Conservation (phyloP, 768 basidiomycete genomes). For the Boletus pseudo-olivaceus region DNA sequence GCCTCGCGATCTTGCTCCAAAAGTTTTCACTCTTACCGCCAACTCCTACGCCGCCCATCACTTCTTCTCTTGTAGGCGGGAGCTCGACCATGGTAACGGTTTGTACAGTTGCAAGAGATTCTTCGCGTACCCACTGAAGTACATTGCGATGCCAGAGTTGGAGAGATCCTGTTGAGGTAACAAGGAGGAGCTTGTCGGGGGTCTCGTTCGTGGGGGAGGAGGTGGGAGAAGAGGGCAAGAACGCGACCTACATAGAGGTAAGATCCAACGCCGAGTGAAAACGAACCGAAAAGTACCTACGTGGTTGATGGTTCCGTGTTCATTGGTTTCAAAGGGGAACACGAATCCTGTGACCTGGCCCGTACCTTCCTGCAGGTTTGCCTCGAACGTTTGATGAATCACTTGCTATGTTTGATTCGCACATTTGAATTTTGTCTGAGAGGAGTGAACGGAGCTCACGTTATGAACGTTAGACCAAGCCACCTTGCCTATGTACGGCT, state of each 20-base stretch:
- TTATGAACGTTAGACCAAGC: conserved; percentile 59
- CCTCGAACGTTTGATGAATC: conserved; percentile 49
- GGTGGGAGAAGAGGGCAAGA: conserved; percentile 44
- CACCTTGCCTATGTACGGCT: conserved; percentile 56
- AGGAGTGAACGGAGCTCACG: conserved; percentile 38
- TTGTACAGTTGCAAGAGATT: conserved; percentile 62
- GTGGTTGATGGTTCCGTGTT: conserved; percentile 66
- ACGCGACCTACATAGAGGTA: conserved; percentile 39
- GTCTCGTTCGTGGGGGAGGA: conserved; percentile 35
- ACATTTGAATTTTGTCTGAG: background rate
- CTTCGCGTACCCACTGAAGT: conserved; percentile 77
- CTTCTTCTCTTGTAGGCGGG: conserved; percentile 47
- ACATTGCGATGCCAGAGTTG: conserved; percentile 67
- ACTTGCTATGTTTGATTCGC: conserved; percentile 41
- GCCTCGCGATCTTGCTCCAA: conserved; percentile 48
- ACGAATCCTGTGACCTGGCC: conserved; percentile 49
- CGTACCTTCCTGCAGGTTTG: conserved; percentile 43
- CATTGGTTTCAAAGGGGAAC: conserved; percentile 62
- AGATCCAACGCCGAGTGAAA: background rate
- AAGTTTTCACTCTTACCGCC: conserved; percentile 41
- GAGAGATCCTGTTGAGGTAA: conserved; percentile 72
- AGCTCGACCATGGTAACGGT: conserved; percentile 74
- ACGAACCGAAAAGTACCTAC: conserved; percentile 37
- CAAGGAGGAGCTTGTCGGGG: conserved; percentile 45
- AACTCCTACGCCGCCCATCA: conserved; percentile 7